Conservation (phyloP, 2,329 filamentous ascomycete species). For the Sporothrix sp. region DNA sequence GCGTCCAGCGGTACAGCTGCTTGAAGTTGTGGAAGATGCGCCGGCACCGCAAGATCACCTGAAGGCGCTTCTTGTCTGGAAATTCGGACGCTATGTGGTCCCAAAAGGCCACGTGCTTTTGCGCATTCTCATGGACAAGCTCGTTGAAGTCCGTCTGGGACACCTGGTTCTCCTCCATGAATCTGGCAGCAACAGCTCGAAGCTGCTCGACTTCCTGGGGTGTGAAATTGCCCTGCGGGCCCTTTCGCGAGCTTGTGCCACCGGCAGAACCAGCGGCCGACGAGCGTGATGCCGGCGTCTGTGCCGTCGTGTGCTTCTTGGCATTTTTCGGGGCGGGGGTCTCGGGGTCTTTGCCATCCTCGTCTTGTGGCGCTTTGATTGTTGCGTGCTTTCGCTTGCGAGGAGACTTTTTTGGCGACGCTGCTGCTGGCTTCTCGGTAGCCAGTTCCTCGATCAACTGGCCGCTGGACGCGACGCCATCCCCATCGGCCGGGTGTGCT, state of each 20-base stretch:
- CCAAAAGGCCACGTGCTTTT: constrained; percentile 39
- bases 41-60: constrained; percentile 47
- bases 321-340: constrained; percentile 3
- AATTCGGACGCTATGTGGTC: constrained; percentile 36
- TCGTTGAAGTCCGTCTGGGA: constrained; percentile 39
- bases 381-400: constrained; percentile 5
- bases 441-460: too few relatives aligned
- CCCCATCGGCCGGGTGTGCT: not conserved
- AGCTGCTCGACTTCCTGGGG: constrained; percentile 35
- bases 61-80: constrained; percentile 41
- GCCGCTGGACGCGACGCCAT: not conserved
- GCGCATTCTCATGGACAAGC: constrained; percentile 27
- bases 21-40: constrained; percentile 57
- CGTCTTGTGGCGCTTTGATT: not conserved
- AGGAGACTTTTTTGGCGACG: not conserved
- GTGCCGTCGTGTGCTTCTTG: not conserved
- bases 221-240: constrained; percentile 30
- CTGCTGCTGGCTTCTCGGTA: not conserved
- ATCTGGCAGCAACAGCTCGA: constrained; percentile 33
- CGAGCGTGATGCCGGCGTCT: not conserved
- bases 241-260: constrained; percentile 3
- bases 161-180: constrained; percentile 33
- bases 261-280: not conserved
- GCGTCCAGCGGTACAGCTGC: constrained; percentile 48
- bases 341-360: not conserved